Evolutionary conservation across 192 early-diverging fungal genomes (phyloP), one percentile per base, ranked within the genome.

Genomic region (Geranomyces michiganensis): DNA sequence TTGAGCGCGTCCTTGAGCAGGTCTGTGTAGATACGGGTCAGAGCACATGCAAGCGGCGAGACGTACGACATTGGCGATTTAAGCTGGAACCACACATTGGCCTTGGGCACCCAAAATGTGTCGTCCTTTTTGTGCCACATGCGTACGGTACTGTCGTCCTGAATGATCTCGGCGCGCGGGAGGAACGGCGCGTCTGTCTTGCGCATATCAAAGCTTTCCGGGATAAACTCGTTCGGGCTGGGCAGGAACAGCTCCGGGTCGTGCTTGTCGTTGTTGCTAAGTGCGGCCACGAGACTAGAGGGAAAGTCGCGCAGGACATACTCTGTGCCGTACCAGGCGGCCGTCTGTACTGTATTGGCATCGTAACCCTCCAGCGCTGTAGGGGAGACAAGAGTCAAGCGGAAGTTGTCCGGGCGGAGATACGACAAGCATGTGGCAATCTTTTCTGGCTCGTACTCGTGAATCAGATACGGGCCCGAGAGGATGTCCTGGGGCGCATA

Each of bases 51-150:
- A 48, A 82, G 76, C 15, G 93, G 92, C 22, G 88, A 89, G 24
- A 88, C 83, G 76, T 96, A 92, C 0, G 88, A 84, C 17, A 90
- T 71, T n/a, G 93, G 95, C 17, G 86, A 75, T 60, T 72, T 78
- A 22, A 88, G 48, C 51, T 83, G 76, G 48, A 97, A 85, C 65
- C 84, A 89, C 56, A 93, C 79, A 66, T 90, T 88, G 62, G 91
- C 92, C 67, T 95, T 92, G 36, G 97, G 97, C 21, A 95, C 85
- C 84, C 88, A 91, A 69, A 94, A 99, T 1, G 85, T 91, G 75
- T 96, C 93, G 79, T 99, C 96, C 67, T 92, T 92, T 76, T 96
- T 96, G 76, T 93, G 88, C 96, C 96, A 99, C 73, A 97, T 73
- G 43, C 94, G 88, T 26, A 85, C 56, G 1, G 77, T 41, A 0